Evolutionary conservation across 805 yeast genomes (phyloP).

Genomic region (Torulaspora microellipsoides): DNA sequence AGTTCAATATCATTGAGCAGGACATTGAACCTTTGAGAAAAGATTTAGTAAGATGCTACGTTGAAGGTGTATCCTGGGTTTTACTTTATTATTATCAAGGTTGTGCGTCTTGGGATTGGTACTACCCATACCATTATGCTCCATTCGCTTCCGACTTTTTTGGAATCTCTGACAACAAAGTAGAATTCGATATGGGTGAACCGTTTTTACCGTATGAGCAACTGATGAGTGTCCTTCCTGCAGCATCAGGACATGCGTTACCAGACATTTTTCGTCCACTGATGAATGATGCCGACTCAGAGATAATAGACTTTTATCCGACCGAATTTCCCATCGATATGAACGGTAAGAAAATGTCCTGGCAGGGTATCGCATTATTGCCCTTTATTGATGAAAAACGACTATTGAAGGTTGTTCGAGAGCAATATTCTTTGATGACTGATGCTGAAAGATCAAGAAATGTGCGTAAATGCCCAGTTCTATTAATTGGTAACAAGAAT

Average conservation of each 20-base stretch:
- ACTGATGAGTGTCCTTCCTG: slow-evolving; percentile 91
- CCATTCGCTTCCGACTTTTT: slow-evolving; percentile 91
- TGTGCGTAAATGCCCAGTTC: slow-evolving; percentile 61
- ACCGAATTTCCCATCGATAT: slow-evolving; percentile 83
- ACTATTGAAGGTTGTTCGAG: slow-evolving; percentile 59
- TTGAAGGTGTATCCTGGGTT: slow-evolving; percentile 98
- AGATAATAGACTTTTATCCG: slow-evolving; percentile 88
- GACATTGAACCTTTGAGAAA: slow-evolving; percentile 52
- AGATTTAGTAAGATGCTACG: slow-evolving; percentile 63
- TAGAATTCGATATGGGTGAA: slow-evolving; percentile 59
- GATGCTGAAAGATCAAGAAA: slow-evolving; percentile 69
- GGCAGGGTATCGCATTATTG: slow-evolving; percentile 89
- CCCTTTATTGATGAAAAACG: slow-evolving; percentile 89
- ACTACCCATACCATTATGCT: slow-evolving; percentile 93
- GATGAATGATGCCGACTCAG: slow-evolving; percentile 76
- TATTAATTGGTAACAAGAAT: slow-evolving; percentile 64
- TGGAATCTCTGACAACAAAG: slow-evolving; percentile 45
- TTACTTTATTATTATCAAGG: slow-evolving; percentile 92
- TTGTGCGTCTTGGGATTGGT: slow-evolving; percentile 99
- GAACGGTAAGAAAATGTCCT: slow-evolving; percentile 91
- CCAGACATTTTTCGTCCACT: slow-evolving; percentile 77
- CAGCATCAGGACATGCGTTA: slow-evolving; percentile 81
- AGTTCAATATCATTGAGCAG: slow-evolving; percentile 56
- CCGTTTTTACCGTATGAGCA: slow-evolving; percentile 93
- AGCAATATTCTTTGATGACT: slow-evolving; percentile 56